These are phyloP conservation scores for Sporothrix euskadiensis DNA, from an alignment of 2,329 filamentous ascomycete species.

Conservation along the genomic window DNA sequence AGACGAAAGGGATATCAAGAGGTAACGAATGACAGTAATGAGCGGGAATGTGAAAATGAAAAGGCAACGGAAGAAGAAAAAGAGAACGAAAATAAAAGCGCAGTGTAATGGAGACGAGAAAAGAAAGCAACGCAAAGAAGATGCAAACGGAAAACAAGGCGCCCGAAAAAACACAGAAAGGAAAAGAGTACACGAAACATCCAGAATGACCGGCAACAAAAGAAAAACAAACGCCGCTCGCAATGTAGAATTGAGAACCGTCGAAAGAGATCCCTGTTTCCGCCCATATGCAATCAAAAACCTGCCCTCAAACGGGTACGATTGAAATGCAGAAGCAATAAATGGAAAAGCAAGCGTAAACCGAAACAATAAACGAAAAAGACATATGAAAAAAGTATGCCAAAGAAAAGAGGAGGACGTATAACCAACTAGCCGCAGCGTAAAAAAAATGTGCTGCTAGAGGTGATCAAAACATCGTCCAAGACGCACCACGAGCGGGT, in stretches of 20 bases:
- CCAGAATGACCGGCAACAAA: slow-evolving; percentile 11
- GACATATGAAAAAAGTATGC: neutral
- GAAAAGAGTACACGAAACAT: slow-evolving; percentile 16
- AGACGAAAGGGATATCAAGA: slow-evolving; percentile 12
- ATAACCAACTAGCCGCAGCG: slow-evolving; percentile 17
- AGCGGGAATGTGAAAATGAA: neutral
- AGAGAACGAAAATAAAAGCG: neutral
- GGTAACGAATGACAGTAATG: neutral
- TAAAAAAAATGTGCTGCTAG: slow-evolving; percentile 24
- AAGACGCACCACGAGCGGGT: neutral
- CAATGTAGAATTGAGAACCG: slow-evolving; percentile 26
- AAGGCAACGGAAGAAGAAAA: neutral
- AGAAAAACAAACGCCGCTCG: slow-evolving; percentile 22
- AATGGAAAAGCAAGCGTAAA: slow-evolving; percentile 3
- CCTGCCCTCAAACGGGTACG: slow-evolving; percentile 17
- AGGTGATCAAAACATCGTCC: neutral
- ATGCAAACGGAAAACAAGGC: neutral
- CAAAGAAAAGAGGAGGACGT: neutral
- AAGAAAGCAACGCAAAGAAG: neutral
- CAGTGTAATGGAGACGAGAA: neutral
- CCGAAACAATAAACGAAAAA: neutral
- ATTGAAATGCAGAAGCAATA: slow-evolving; percentile 17
- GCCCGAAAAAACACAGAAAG: neutral
- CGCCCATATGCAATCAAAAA: slow-evolving; percentile 22
- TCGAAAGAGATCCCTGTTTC: slow-evolving; percentile 25